phyloP scores from a whole-genome alignment of 2,329 filamentous ascomycete species.

The Apiospora malaysiana region DNA sequence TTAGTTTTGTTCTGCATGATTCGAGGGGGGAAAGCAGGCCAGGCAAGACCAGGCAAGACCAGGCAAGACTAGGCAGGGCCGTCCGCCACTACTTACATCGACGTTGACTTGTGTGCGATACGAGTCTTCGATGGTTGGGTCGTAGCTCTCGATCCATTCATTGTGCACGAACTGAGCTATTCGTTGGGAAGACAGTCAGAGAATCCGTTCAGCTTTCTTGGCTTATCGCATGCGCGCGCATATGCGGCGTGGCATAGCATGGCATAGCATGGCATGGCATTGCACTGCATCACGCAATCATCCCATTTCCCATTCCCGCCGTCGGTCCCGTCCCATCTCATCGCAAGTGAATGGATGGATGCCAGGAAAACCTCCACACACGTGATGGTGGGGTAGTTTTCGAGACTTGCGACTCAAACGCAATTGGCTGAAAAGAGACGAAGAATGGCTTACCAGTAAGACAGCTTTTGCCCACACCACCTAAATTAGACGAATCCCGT shows the following conservation, averaged over 20 bases:
- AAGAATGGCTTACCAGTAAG: conserved; percentile 70
- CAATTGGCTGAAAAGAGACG: neutral
- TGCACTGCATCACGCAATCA: neutral
- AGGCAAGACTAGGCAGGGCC: neutral
- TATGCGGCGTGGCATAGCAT: neutral
- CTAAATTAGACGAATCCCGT: conserved; percentile 47
- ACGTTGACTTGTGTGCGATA: conserved; percentile 79
- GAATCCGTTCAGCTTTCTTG: conserved; percentile 20
- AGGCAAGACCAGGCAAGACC: conserved; percentile 8
- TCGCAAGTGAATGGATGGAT: neutral
- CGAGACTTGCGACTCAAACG: conserved; percentile 12
- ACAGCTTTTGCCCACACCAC: conserved; percentile 92
- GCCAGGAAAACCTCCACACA: conserved; percentile 30
- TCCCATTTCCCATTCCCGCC: neutral
- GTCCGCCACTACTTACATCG: conserved; percentile 68
- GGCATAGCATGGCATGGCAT: neutral
- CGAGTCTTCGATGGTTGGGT: conserved; percentile 80
- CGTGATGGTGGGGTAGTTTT: conserved; percentile 22
- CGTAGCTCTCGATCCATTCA: conserved; percentile 90
- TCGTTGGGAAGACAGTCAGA: conserved; percentile 28
- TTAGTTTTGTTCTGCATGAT: conserved; percentile 26
- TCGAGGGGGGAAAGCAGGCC: conserved; percentile 27
- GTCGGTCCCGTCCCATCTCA: neutral
- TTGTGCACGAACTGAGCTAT: conserved; percentile 91
- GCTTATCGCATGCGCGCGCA: neutral